A percentile compares a stretch with the other conserved stretches of the same genome.
Conservation (phyloP, 768 basidiomycete species). For the Mrakia frigida region DNA sequence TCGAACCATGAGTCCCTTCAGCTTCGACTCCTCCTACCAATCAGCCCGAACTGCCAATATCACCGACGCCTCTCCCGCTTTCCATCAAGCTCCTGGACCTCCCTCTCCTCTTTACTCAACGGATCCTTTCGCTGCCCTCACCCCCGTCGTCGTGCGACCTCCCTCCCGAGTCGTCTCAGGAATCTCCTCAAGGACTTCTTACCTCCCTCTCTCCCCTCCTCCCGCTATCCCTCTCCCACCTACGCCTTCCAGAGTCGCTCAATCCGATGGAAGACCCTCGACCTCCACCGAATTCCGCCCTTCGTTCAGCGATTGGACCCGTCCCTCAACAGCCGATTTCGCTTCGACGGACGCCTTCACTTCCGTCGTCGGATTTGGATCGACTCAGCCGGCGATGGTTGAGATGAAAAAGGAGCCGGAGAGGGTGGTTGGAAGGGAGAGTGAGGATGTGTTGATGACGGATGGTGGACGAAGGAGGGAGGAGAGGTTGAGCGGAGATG, state of each 20-base stretch:
- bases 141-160: background rate
- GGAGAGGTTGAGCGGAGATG: background rate
- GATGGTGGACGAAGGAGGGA: background rate
- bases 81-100: background rate
- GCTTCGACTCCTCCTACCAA: constrained; percentile 12
- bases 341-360: constrained; percentile 2
- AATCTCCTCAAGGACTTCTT: background rate
- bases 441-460: background rate
- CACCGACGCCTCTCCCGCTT: background rate
- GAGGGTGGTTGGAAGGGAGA: background rate
- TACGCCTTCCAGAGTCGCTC: background rate
- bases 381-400: background rate
- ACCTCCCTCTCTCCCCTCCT: constrained; percentile 11
- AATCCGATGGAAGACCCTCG: background rate
- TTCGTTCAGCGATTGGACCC: constrained; percentile 2
- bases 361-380: background rate
- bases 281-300: background rate
- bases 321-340: background rate
- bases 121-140: constrained; percentile 5
- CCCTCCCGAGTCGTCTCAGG: constrained; percentile 7
- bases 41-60: background rate
- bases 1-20: background rate
- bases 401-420: background rate
- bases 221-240: constrained; percentile 10
- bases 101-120: background rate